Conservation (phyloP, 2,329 filamentous ascomycete species). For the Ophiobolus disseminans region DNA sequence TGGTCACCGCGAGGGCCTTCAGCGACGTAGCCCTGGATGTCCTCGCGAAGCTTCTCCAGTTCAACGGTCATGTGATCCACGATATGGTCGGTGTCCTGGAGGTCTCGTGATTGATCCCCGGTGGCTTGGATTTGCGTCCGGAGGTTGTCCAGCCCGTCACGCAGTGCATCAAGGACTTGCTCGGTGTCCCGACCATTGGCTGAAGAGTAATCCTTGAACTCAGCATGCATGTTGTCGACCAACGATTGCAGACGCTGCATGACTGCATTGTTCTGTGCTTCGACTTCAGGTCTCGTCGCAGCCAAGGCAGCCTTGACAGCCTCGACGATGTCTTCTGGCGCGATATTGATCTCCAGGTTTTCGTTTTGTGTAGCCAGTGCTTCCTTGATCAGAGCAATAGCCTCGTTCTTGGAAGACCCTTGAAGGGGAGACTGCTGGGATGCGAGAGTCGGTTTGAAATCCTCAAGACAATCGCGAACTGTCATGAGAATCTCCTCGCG, state of each 20-base stretch:
- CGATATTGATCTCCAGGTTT: conserved; percentile 54
- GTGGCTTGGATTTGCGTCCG: conserved; percentile 82
- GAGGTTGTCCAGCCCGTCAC: conserved; percentile 83
- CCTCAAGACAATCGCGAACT: conserved; percentile 85
- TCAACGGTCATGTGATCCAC: conserved; percentile 71
- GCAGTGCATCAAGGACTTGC: conserved; percentile 85
- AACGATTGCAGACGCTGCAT: conserved; percentile 65
- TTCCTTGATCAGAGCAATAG: too few relatives aligned
- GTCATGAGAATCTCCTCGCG: conserved; percentile 84
- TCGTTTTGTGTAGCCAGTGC: not conserved
- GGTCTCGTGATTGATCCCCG: conserved; percentile 73
- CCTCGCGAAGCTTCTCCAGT: conserved; percentile 69
- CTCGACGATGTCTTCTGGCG: conserved; percentile 62
- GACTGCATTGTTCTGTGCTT: conserved; percentile 65
- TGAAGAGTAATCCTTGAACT: conserved; percentile 80
- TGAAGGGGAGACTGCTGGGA: conserved; percentile 54
- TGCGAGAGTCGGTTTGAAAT: conserved; percentile 68
- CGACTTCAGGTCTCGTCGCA: conserved; percentile 59
- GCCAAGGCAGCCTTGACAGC: conserved; percentile 64
- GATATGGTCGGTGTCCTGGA: conserved; percentile 77
- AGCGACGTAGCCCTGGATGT: conserved; percentile 62
- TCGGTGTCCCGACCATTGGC: conserved; percentile 83
- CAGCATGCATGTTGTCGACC: conserved; percentile 66
- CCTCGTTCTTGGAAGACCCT: conserved; percentile 47
- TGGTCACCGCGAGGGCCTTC: conserved; percentile 53